Conservation (phyloP, 2,329 filamentous ascomycete genomes). For the Hirsutella thompsonii region DNA sequence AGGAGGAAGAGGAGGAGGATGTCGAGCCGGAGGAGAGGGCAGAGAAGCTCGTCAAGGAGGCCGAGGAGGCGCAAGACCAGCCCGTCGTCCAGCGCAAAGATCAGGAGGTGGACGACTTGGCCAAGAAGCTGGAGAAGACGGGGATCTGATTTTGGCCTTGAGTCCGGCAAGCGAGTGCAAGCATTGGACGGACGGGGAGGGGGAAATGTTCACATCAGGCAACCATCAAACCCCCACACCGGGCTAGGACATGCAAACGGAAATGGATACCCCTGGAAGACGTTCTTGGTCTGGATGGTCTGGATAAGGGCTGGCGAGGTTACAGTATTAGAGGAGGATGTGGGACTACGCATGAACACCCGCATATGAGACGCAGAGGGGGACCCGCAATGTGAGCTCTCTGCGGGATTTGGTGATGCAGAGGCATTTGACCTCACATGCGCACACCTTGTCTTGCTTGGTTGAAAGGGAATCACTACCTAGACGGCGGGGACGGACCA, state of each 20-base stretch:
- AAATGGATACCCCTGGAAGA: conserved; percentile 15
- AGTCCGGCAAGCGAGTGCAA: too few species aligned
- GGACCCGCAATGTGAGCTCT: too few species aligned
- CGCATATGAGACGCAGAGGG: too few species aligned
- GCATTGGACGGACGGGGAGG: not conserved
- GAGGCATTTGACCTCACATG: too few species aligned
- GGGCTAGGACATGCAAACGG: conserved; percentile 11
- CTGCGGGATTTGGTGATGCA: too few species aligned
- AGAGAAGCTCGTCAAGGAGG: conserved; percentile 57
- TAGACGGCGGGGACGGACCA: too few species aligned
- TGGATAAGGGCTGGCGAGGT: too few species aligned
- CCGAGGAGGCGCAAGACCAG: conserved; percentile 60
- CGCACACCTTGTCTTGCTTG: too few species aligned
- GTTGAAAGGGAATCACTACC: too few species aligned
- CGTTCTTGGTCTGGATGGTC: not conserved
- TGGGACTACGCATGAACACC: too few species aligned
- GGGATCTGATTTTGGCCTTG: conserved; percentile 31
- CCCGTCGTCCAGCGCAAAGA: conserved; percentile 60
- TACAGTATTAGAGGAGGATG: too few species aligned
- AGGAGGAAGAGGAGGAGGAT: conserved; percentile 57
- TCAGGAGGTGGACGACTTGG: conserved; percentile 69
- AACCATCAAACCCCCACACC: not conserved
- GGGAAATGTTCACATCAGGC: too few species aligned
- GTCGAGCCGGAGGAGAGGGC: conserved; percentile 50
- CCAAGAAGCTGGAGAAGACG: conserved; percentile 64